Conservation (phyloP, 495 filamentous ascomycete genomes). For the Astrothelium macrocarpum region DNA sequence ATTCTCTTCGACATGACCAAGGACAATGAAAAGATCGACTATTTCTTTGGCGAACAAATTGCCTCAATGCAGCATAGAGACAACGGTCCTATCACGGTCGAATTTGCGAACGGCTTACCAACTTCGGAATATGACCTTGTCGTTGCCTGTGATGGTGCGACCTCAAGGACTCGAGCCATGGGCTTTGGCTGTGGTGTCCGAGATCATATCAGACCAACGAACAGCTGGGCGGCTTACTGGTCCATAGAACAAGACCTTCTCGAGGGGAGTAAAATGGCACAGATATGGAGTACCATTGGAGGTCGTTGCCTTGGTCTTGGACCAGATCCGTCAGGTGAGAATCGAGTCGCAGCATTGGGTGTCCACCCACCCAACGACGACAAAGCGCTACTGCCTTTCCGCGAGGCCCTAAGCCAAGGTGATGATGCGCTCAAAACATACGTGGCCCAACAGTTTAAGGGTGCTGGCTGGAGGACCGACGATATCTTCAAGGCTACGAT, state of each 20-base stretch:
- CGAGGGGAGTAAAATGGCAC: conserved; percentile 28
- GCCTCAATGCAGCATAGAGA: conserved; percentile 25
- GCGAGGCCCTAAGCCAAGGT: conserved; percentile 33
- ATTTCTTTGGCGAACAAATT: conserved; percentile 38
- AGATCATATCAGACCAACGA: conserved; percentile 31
- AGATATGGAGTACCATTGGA: conserved; percentile 30
- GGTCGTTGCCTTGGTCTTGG: conserved; percentile 33
- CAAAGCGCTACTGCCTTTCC: conserved; percentile 28
- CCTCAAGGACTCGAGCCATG: conserved; percentile 40
- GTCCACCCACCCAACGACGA: conserved; percentile 24
- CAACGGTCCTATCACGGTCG: conserved; percentile 29
- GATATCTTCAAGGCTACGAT: conserved; percentile 34
- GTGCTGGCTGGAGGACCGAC: conserved; percentile 38
- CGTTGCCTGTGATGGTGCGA: conserved; percentile 41
- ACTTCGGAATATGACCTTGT: conserved; percentile 39
- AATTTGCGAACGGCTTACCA: conserved; percentile 31
- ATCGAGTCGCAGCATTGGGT: conserved; percentile 28
- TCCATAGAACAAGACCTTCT: conserved; percentile 33
- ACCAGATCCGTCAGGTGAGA: conserved; percentile 27
- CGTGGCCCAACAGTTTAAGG: conserved; percentile 30
- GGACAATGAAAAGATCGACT: conserved; percentile 32
- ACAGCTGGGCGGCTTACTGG: conserved; percentile 37
- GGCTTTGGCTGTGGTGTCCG: conserved; percentile 34
- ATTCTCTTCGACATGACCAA: conserved; percentile 39
- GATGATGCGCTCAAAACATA: conserved; percentile 34